Base-by-base conservation (phyloP, 208 protist genomes). In the Novymonas esmeraldas region DNA sequence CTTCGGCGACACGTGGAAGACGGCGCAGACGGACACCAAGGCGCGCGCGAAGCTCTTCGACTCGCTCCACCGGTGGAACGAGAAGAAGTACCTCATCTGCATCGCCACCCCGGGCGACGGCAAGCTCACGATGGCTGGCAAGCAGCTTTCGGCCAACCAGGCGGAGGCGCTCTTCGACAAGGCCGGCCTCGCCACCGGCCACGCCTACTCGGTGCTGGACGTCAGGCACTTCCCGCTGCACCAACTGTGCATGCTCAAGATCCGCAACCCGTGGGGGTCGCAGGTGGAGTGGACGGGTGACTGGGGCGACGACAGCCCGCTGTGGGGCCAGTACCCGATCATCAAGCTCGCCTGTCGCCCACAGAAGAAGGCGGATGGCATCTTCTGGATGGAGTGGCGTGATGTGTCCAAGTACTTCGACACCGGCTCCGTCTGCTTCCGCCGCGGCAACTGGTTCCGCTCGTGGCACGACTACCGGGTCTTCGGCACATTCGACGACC, bases 311-410 rank as follows among this genome's bases (percentile, higher is more conserved):
- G 34, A 80, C 28, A 85, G 80, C 60, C 76, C 60, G 31, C 60
- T 73, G 52, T 91, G 82, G 85, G 50, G 41, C 58, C 51, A 63
- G 66, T 84, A 90, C 64, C 77, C 86, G 18, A 41, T 81, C 63
- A 76, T 89, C 58, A 79, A 83, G 45, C 54, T 73, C 26, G 64
- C 67, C 20, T 89, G 80, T 62, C 59, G 63, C 26, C 80, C 82
- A 22, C 66, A 72, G 51, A 76, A 86, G 74, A 71, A 70, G 39
- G 76, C 36, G 20, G 81, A 89, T 56, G 81, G 84, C 26, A 52
- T 74, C 36, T 93, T 90, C 58, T 93, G 84, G 84, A 93, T 90
- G 84, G 81, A 81, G 70, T 90, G 83, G 87, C 76, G 72, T 29
- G 87, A 93, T 66, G 83, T 87, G 24, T 52, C 78, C 20, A 70